Conservation (phyloP, 352 stramenopile species). For the Globisporangium abappressorium region DNA sequence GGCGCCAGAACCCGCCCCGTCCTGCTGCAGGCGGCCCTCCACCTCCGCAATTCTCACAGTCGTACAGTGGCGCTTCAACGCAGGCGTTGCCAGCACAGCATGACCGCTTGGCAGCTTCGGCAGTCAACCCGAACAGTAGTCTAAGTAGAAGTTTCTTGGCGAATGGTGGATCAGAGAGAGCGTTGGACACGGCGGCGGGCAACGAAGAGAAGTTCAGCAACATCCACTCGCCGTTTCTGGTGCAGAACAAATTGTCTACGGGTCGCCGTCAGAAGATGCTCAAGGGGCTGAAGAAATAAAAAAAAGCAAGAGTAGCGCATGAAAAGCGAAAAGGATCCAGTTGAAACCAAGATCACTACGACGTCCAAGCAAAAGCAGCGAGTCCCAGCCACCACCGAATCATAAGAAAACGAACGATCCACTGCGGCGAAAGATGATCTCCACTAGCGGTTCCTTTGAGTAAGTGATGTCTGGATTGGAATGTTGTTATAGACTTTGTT, state of each 20-base stretch:
- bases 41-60: slow-evolving; percentile 26
- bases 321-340: neutral
- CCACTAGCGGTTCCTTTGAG: neutral
- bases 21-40: neutral
- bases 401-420: neutral
- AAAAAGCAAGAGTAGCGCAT: slow-evolving; percentile 1
- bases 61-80: slow-evolving; percentile 28
- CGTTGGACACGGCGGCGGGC: slow-evolving; percentile 34
- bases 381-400: neutral
- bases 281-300: slow-evolving; percentile 86
- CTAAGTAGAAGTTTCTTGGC: slow-evolving; percentile 58
- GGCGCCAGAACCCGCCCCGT: slow-evolving; percentile 55
- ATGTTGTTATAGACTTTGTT: neutral
- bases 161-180: slow-evolving; percentile 17
- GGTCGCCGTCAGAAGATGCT: slow-evolving; percentile 86
- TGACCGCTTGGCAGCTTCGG: slow-evolving; percentile 18
- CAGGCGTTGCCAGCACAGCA: slow-evolving; percentile 25
- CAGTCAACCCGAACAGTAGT: slow-evolving; percentile 42
- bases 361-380: slow-evolving; percentile 8
- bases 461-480: neutral
- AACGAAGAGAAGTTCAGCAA: slow-evolving; percentile 86
- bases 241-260: slow-evolving; percentile 85
- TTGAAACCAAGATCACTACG: neutral
- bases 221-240: slow-evolving; percentile 84
- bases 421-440: neutral